A percentile compares a stretch with the other conserved stretches of the same genome.
phyloP scores from a whole-genome alignment of 352 stramenopile species.

The Pythium sp. region DNA sequence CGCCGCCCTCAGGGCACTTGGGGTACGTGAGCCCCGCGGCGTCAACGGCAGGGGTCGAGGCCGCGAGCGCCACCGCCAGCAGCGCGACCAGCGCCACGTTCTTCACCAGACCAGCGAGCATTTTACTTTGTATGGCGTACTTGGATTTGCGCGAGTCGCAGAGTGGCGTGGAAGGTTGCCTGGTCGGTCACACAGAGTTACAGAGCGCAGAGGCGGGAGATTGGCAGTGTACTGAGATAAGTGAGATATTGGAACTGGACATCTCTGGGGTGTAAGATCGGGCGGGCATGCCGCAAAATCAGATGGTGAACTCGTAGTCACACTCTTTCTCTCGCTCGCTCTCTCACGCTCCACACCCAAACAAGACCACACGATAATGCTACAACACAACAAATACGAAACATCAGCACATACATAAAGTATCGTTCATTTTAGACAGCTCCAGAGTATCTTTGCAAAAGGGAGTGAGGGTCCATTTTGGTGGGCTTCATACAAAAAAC shows the following conservation, averaged over 20 bases:
- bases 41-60: constrained; percentile 13
- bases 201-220: neutral
- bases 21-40: constrained; percentile 43
- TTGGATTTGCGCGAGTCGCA: constrained; percentile 5
- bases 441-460: neutral
- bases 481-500: neutral
- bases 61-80: constrained; percentile 11
- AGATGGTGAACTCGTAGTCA: constrained; percentile 1
- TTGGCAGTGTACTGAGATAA: constrained; percentile 1
- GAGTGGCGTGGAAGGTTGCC: neutral
- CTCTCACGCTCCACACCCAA: neutral
- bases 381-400: neutral
- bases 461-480: neutral
- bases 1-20: constrained; percentile 35
- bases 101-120: constrained; percentile 27
- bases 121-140: neutral
- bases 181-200: neutral
- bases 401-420: neutral
- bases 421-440: neutral
- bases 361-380: neutral
- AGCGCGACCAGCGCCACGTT: constrained; percentile 23
- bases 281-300: constrained; percentile 1
- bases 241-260: neutral
- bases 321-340: constrained; percentile 1
- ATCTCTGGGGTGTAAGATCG: neutral